These are phyloP conservation scores for Amanita phalloides DNA, from an alignment of 768 basidiomycete genomes.

Conservation along the genomic window DNA sequence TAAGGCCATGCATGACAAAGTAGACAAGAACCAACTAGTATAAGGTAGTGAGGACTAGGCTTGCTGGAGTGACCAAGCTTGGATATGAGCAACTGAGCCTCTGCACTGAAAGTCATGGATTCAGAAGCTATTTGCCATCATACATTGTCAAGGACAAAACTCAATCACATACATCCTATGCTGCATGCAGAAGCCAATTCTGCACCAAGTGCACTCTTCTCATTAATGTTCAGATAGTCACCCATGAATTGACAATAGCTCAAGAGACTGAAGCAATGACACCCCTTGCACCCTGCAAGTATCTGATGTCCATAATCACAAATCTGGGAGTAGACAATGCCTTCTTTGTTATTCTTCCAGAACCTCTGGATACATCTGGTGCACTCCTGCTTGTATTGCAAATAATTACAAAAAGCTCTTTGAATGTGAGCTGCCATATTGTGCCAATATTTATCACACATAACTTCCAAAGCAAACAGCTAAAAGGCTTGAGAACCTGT, in stretches of 20 bases:
- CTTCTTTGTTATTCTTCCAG: constrained; percentile 98
- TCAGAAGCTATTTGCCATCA: constrained; percentile 37
- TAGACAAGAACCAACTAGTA: constrained; percentile 53
- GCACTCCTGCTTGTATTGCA: constrained; percentile 92
- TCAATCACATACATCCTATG: constrained; percentile 50
- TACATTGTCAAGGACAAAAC: neutral
- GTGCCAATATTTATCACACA: constrained; percentile 99
- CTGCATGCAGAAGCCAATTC: constrained; percentile 64
- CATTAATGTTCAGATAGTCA: constrained; percentile 90
- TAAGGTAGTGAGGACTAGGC: constrained; percentile 80
- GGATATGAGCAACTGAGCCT: constrained; percentile 74
- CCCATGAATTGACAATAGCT: constrained; percentile 93
- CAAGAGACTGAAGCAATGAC: constrained; percentile 85
- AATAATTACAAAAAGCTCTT: constrained; percentile 90
- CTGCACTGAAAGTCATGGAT: constrained; percentile 72
- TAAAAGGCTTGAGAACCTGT: constrained; percentile 19
- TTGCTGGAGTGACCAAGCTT: constrained; percentile 83
- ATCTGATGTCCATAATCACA: constrained; percentile 95
- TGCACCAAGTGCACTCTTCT: constrained; percentile 65
- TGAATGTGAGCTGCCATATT: constrained; percentile 98
- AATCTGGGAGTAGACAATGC: constrained; percentile 76
- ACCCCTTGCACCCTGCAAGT: constrained; percentile 84
- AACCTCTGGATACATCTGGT: constrained; percentile 93
- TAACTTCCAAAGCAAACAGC: constrained; percentile 97
- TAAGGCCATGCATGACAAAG: neutral